Evolutionary conservation across 1,139 yeast genomes (phyloP).

Genomic region (Komagataea norvegica): DNA sequence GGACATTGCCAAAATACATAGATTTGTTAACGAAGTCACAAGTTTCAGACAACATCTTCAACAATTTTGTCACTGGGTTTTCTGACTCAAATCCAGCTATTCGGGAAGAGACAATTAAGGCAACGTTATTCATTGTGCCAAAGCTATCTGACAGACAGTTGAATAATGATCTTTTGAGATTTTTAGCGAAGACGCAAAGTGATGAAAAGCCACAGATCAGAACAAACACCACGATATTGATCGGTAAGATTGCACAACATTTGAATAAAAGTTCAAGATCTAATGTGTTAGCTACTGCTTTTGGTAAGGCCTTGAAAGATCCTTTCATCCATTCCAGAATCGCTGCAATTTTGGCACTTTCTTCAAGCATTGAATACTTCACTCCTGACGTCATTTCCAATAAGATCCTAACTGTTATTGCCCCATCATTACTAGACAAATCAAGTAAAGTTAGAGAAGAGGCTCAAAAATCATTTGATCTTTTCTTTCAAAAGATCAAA

Average conservation of each 20-base stretch:
- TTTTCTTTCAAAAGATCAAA: constrained; percentile 62
- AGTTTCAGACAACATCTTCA: constrained; percentile 66
- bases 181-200: constrained; percentile 81
- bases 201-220: constrained; percentile 82
- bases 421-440: constrained; percentile 76
- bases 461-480: constrained; percentile 63
- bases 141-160: constrained; percentile 75
- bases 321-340: constrained; percentile 71
- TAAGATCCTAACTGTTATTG: constrained; percentile 79
- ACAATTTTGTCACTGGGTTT: constrained; percentile 68
- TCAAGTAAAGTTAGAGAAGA: constrained; percentile 65
- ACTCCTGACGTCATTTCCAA: constrained; percentile 74
- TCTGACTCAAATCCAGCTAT: constrained; percentile 78
- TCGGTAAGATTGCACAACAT: constrained; percentile 64
- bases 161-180: constrained; percentile 78
- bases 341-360: constrained; percentile 75
- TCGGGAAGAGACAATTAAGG: constrained; percentile 75
- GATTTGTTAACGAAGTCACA: constrained; percentile 51
- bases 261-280: constrained; percentile 58
- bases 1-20: constrained; percentile 54
- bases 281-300: constrained; percentile 81
- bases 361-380: constrained; percentile 58
- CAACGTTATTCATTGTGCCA: constrained; percentile 59
- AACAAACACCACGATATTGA: constrained; percentile 75
- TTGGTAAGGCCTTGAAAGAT: constrained; percentile 78